Base-by-base conservation (phyloP, 176 grass and related monocot species). In the Bonia amplexicaulis region DNA sequence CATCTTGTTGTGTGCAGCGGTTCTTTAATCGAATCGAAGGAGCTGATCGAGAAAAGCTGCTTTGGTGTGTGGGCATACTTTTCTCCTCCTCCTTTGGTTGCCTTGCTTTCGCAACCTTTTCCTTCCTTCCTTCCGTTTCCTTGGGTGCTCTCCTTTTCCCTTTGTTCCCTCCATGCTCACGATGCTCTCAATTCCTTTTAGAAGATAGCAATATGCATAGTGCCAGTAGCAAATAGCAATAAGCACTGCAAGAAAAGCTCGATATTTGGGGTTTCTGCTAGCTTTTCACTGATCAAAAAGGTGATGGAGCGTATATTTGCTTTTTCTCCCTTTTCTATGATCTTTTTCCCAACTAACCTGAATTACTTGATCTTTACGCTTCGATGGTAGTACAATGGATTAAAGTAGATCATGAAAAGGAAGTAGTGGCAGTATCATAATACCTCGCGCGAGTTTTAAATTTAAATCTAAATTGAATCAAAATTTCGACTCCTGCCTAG, bases 41-140 rank as follows among this genome's bases (percentile, higher is more conserved):
- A 35, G 82, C 41, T 23, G 45, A 58, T 62, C 6, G 42, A 20
- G 12, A 53, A 78, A 79, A 86, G 88, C 66, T 27, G 66, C n/a
- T 90, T 90, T 79, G 66, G 13, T 90, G 72, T 16, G 66, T 65
- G 83, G 47, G 78, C 22, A 86, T 86, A 13, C 88, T 82, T 86
- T 81, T 19, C 51, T 67, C 29, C 20, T 70, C 2, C 42, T 67
- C 40, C 35, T 22, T 20, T 40, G 39, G 35, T 47, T 78, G 27
- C 16, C 16, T 73, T 65, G 40, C 85, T 23, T 81, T 25, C 69
- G 13, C 71, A 8, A 9, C 37, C 76, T 47, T 62, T 19, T 14
- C 19, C 80, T 62, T 26, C 62, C 6, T 27, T 40, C 6, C 35
- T 51, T 74, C 11, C 20, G n/a, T 84, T 80, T 47, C 6, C 68